phyloP scores from a whole-genome alignment of 495 filamentous ascomycete genomes.

The Penicillium cinerascens region DNA sequence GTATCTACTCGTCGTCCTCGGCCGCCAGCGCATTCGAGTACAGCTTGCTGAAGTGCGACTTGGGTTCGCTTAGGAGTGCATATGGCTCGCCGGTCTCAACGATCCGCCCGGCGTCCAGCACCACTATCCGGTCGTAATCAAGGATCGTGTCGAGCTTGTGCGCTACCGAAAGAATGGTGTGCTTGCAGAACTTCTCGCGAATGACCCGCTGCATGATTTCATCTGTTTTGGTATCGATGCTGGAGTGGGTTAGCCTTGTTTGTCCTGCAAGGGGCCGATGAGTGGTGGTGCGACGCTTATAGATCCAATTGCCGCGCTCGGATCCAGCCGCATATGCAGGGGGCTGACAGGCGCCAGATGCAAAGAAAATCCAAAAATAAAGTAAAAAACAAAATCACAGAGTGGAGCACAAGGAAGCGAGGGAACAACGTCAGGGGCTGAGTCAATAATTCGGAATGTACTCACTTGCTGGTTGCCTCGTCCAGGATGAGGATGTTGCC shows the following conservation, averaged over 20 bases:
- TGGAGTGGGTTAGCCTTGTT: constrained; percentile 16
- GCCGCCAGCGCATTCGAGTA: constrained; percentile 27
- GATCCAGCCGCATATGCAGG: constrained; percentile 28
- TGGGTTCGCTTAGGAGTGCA: constrained; percentile 25
- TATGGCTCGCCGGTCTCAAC: constrained; percentile 45
- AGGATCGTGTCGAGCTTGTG: constrained; percentile 60
- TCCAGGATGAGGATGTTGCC: constrained; percentile 50
- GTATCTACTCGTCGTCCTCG: constrained; percentile 21
- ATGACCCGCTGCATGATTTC: constrained; percentile 57
- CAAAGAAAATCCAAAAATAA: constrained; percentile 5
- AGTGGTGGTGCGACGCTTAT: neutral
- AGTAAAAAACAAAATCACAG: constrained; percentile 1
- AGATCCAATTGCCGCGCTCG: constrained; percentile 9
- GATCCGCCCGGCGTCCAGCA: constrained; percentile 45
- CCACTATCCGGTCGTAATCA: constrained; percentile 49
- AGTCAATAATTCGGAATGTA: constrained; percentile 8
- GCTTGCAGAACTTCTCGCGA: constrained; percentile 51
- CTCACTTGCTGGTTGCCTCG: constrained; percentile 51
- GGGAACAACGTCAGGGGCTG: constrained; percentile 15
- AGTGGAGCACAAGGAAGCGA: constrained; percentile 10
- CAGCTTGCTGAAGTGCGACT: constrained; percentile 31
- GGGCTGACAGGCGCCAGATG: constrained; percentile 9
- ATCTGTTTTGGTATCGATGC: constrained; percentile 56
- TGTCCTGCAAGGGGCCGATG: constrained; percentile 14
- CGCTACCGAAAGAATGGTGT: constrained; percentile 60